Evolutionary conservation across 1,139 yeast genomes (phyloP).

Genomic region (Magnusiomyces ingens): DNA sequence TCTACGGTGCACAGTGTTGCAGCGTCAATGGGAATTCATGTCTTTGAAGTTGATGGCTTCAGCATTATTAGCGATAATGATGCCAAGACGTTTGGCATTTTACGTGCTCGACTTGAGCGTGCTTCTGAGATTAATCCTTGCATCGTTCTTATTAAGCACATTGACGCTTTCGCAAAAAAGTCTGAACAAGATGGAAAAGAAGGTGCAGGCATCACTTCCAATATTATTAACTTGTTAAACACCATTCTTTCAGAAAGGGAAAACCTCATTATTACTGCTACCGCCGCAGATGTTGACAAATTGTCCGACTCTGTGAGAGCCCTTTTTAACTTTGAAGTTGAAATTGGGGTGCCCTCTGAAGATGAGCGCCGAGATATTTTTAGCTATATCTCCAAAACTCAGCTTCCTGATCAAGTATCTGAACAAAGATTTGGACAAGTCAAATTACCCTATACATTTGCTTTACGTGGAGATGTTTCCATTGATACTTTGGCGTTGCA

Average conservation of each 20-base stretch:
- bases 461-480: slow-evolving; percentile 48
- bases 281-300: slow-evolving; percentile 66
- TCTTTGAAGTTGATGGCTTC: slow-evolving; percentile 65
- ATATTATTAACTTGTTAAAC: slow-evolving; percentile 51
- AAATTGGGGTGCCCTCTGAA: slow-evolving; percentile 73
- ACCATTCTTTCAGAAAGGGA: slow-evolving; percentile 41
- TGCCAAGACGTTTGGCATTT: slow-evolving; percentile 67
- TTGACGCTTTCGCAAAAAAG: slow-evolving; percentile 66
- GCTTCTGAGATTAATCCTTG: slow-evolving; percentile 40
- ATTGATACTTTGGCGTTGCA: slow-evolving; percentile 62
- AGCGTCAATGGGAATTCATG: slow-evolving; percentile 56
- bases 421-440: slow-evolving; percentile 17
- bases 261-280: slow-evolving; percentile 53
- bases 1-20: slow-evolving; percentile 53
- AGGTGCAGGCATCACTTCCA: slow-evolving; percentile 51
- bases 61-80: slow-evolving; percentile 54
- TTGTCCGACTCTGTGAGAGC: slow-evolving; percentile 62
- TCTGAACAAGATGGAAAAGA: slow-evolving; percentile 58
- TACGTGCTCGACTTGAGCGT: slow-evolving; percentile 71
- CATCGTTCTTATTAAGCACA: slow-evolving; percentile 58
- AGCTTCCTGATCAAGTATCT: slow-evolving; percentile 17
- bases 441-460: slow-evolving; percentile 17
- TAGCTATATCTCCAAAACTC: slow-evolving; percentile 37
- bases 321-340: slow-evolving; percentile 68
- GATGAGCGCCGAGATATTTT: slow-evolving; percentile 62